Evolutionary conservation across 768 basidiomycete genomes (phyloP), one percentile per base, ranked within the genome.

Genomic region (Tremella yokohamensis): DNA sequence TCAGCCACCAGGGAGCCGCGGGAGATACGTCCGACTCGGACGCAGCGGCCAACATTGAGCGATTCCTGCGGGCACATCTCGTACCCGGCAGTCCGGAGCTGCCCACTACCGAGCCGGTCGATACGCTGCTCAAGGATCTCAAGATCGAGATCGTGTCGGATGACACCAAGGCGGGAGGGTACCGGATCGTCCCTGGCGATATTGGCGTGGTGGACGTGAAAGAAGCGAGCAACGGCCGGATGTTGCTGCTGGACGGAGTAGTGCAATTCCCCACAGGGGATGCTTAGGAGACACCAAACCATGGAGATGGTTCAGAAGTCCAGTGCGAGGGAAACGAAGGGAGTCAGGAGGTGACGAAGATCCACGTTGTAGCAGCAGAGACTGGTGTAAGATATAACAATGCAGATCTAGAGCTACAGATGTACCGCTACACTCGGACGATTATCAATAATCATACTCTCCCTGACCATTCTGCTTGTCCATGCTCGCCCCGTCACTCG

Each of bases 61-160:
- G 80, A 51, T 94, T 90, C 88, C 81, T 93, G 0, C 83, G 84
- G 1, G 86, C 86, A 1, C 91, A 92, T 68, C 84, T 93, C 58
- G 82, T 94, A 53, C 87, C 89, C 4, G 90, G 91, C 71, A 61
- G 81, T 55, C 13, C 26, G 1, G 42, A 18, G n/a, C 19, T 59
- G 24, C 52, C 62, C n/a, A 51, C 55, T 9, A 38, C 39, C 11
- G 57, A 40, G 9, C 53, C 51, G 1, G 49, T 59, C 19, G 19
- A 60, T n/a, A 73, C 69, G 4, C 49, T 73, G 20, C 56, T 69
- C 1, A 52, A 62, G 4, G 69, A 61, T 1, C 51, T 65, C 13
- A 25, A 29, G 12, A 25, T 72, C 2, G 42, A 66, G 38, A 38
- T 71, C 16, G 44, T 61, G 18, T 42, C 29, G 34, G 54, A 60